phyloP scores from a whole-genome alignment of 768 basidiomycete genomes.

The Phlegmacium glaucopus region DNA sequence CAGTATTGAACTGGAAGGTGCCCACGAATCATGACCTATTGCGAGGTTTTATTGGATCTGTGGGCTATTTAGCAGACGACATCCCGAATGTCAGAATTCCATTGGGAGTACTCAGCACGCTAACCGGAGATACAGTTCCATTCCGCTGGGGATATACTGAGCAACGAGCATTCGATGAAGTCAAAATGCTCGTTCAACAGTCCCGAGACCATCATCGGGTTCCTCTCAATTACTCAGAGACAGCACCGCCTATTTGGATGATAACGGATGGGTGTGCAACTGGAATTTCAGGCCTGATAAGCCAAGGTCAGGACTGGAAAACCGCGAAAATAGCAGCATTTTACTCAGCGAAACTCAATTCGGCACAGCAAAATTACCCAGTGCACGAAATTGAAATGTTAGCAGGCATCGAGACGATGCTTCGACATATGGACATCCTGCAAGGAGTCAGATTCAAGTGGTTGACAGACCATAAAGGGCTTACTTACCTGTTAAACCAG shows the following conservation, averaged over 20 bases:
- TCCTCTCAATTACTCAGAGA: conserved; percentile 7
- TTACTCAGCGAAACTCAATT: conserved; percentile 30
- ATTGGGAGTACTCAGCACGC: conserved; percentile 26
- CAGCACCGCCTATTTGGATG: conserved; percentile 19
- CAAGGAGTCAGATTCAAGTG: conserved; percentile 24
- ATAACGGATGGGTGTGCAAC: conserved; percentile 25
- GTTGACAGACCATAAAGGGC: conserved; percentile 22
- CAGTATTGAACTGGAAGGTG: conserved; percentile 25
- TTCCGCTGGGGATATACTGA: conserved; percentile 19
- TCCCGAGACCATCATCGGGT: conserved; percentile 15
- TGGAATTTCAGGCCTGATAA: conserved; percentile 22
- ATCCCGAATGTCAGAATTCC: conserved; percentile 26
- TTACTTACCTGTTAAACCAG: conserved; percentile 26
- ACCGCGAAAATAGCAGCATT: conserved; percentile 21
- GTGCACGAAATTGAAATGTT: conserved; percentile 34
- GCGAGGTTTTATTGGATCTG: conserved; percentile 22
- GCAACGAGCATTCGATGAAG: conserved; percentile 26
- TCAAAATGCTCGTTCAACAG: conserved; percentile 19
- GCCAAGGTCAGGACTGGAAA: conserved; percentile 17
- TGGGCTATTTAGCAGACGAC: conserved; percentile 26
- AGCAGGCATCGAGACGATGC: conserved; percentile 27
- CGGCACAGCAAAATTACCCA: conserved; percentile 31
- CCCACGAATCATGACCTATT: conserved; percentile 26
- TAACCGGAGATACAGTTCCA: conserved; percentile 11
- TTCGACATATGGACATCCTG: conserved; percentile 20